Conservation (phyloP, 2,329 filamentous ascomycete genomes). For the Pyrenochaeta sp. region DNA sequence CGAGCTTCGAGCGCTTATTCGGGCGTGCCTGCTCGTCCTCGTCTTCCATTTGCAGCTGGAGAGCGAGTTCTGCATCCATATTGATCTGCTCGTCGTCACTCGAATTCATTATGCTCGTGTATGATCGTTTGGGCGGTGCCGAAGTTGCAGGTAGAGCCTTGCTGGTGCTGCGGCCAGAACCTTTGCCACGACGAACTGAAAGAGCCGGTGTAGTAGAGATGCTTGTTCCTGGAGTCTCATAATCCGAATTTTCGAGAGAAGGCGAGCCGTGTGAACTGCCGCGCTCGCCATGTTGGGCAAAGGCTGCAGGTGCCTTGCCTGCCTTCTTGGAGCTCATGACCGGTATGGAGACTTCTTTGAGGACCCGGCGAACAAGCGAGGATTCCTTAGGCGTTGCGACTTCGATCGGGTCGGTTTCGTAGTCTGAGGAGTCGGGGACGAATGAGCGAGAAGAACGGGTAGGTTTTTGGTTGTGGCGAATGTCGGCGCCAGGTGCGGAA, state of each 20-base stretch:
- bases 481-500: slow-evolving; percentile 7
- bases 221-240: slow-evolving; percentile 70
- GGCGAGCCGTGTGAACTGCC: slow-evolving; percentile 39
- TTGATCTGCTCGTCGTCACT: slow-evolving; percentile 44
- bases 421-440: slow-evolving; percentile 44
- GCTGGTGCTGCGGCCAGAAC: slow-evolving; percentile 31
- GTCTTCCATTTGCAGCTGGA: slow-evolving; percentile 62
- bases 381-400: slow-evolving; percentile 9
- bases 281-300: slow-evolving; percentile 17
- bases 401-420: slow-evolving; percentile 30
- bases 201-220: slow-evolving; percentile 62
- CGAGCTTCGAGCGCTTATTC: slow-evolving; percentile 47
- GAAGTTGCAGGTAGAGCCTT: slow-evolving; percentile 23
- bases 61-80: slow-evolving; percentile 63
- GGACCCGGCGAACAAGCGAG: slow-evolving; percentile 24
- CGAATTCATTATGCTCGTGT: slow-evolving; percentile 30
- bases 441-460: slow-evolving; percentile 33
- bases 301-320: slow-evolving; percentile 14
- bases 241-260: slow-evolving; percentile 54
- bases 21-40: slow-evolving; percentile 53
- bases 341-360: slow-evolving; percentile 45
- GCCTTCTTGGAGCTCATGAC: slow-evolving; percentile 25
- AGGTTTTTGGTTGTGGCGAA: slow-evolving; percentile 23
- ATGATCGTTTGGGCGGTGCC: slow-evolving; percentile 35
- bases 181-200: slow-evolving; percentile 34